Conservation (phyloP, 306 rosid species). For the Dicorynia guianensis region DNA sequence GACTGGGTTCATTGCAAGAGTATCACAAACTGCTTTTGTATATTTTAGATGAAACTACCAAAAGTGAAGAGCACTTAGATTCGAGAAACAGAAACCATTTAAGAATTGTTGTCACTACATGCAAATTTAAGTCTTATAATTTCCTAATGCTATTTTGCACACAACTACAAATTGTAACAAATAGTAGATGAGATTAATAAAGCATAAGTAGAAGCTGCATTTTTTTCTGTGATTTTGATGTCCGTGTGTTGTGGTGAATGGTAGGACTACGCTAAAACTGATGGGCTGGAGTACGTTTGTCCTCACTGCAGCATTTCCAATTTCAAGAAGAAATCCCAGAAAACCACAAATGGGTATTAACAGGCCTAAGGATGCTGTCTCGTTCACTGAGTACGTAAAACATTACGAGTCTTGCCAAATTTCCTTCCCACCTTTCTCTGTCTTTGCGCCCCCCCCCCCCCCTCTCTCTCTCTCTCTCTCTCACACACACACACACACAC, state of each 20-base stretch:
- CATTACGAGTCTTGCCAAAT: constrained; percentile 41
- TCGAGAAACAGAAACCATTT: background rate
- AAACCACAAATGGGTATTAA: constrained; percentile 70
- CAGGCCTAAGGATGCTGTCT: constrained; percentile 21
- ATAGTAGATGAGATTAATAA: background rate
- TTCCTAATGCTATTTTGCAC: background rate
- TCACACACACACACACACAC: too few relatives aligned
- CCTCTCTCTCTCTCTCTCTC: too few relatives aligned
- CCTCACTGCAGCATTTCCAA: constrained; percentile 88
- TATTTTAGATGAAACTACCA: constrained; percentile 20
- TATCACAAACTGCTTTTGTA: background rate
- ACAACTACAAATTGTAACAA: constrained; percentile 11
- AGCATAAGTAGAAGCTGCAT: background rate
- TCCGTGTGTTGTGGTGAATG: background rate
- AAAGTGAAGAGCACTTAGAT: too few relatives aligned
- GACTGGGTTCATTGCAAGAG: constrained; percentile 11
- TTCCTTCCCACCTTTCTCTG: constrained; percentile 22
- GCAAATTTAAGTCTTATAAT: constrained; percentile 7
- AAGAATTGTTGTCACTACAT: background rate
- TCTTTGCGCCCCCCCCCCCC: constrained; percentile 3
- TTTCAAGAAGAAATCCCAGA: constrained; percentile 86
- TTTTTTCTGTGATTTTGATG: background rate
- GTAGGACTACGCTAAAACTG: constrained; percentile 99
- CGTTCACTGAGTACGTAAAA: constrained; percentile 13
- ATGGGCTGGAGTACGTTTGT: constrained; percentile 94